phyloP scores from a whole-genome alignment of 768 basidiomycete genomes.

The Amanita exitialis region DNA sequence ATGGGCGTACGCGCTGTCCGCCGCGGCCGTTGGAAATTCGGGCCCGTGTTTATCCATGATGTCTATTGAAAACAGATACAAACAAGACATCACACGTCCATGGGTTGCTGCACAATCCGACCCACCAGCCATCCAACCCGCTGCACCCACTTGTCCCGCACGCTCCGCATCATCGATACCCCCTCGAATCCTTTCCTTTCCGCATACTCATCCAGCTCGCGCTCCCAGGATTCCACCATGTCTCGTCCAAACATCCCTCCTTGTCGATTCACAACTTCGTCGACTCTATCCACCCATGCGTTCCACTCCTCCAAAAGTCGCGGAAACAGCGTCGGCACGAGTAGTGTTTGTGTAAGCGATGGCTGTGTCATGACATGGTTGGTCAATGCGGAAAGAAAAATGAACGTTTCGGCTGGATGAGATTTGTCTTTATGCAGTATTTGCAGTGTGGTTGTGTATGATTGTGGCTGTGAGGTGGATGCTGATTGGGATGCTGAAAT shows the following conservation, averaged over 20 bases:
- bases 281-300: constrained; percentile 65
- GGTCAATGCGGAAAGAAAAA: constrained; percentile 59
- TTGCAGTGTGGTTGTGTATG: constrained; percentile 34
- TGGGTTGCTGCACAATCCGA: constrained; percentile 23
- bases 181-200: constrained; percentile 33
- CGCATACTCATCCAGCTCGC: constrained; percentile 56
- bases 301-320: constrained; percentile 69
- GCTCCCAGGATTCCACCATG: constrained; percentile 59
- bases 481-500: constrained; percentile 14
- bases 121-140: constrained; percentile 79
- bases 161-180: constrained; percentile 24
- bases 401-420: constrained; percentile 67
- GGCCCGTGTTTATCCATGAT: neutral
- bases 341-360: constrained; percentile 47
- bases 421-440: constrained; percentile 52
- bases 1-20: constrained; percentile 18
- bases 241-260: constrained; percentile 78
- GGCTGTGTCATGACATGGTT: constrained; percentile 62
- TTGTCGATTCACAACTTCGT: constrained; percentile 57
- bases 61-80: neutral
- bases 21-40: neutral
- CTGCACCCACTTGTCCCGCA: constrained; percentile 55
- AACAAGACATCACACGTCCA: constrained; percentile 20
- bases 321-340: constrained; percentile 48
- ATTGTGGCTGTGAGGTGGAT: constrained; percentile 20